These are phyloP conservation scores for Pelargonium fulgidum DNA, from an alignment of 441 rosid genomes.

Conservation along the genomic window DNA sequence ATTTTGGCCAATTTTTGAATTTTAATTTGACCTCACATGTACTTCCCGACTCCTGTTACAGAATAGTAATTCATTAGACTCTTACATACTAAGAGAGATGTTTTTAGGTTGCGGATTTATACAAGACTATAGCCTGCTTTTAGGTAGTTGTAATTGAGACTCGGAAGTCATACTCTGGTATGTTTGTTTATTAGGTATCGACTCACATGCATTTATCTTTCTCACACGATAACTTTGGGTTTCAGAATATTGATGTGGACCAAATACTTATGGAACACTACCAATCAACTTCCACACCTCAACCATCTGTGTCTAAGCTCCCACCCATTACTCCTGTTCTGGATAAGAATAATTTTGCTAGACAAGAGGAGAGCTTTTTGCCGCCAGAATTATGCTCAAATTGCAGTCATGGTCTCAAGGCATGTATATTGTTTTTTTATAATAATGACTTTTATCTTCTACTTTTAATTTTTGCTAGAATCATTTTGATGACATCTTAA, in stretches of 20 bases:
- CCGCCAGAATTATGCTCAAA: constrained; percentile 59
- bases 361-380: constrained; percentile 39
- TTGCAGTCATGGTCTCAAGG: constrained; percentile 80
- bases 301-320: constrained; percentile 52
- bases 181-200: constrained; percentile 6
- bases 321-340: constrained; percentile 48
- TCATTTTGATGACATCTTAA: constrained; percentile 14
- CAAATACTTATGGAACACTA: constrained; percentile 83
- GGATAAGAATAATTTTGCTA: constrained; percentile 32
- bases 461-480: not conserved
- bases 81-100: not conserved
- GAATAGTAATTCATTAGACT: not conserved
- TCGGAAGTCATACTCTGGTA: constrained; percentile 14
- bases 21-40: not conserved
- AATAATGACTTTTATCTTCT: not conserved
- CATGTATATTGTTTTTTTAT: constrained; percentile 24
- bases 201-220: constrained; percentile 15
- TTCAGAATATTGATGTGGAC: constrained; percentile 85
- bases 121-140: not conserved
- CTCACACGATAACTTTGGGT: constrained; percentile 14
- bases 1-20: not conserved
- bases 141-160: not conserved
- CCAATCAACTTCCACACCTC: constrained; percentile 66
- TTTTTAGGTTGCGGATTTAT: not conserved
- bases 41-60: not conserved